Evolutionary conservation across 2,329 filamentous ascomycete genomes (phyloP).

Genomic region (Didymella pomorum): DNA sequence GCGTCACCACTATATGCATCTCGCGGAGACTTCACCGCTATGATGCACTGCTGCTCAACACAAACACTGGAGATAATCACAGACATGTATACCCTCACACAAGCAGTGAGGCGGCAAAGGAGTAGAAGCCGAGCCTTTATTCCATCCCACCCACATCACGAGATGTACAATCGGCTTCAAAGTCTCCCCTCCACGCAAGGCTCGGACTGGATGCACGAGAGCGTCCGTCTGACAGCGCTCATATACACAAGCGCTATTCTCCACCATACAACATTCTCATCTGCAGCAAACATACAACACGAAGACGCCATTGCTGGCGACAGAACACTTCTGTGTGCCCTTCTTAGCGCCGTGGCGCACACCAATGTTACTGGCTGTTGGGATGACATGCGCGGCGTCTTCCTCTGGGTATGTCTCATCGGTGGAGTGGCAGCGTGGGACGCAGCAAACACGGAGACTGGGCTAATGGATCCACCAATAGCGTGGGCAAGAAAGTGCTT

Average conservation of each 20-base stretch:
- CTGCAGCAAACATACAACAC: constrained; percentile 26
- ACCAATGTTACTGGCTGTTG: constrained; percentile 37
- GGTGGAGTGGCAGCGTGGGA: constrained; percentile 41
- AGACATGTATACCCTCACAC: constrained; percentile 40
- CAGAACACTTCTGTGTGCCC: constrained; percentile 27
- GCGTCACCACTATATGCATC: constrained; percentile 38
- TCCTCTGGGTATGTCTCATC: constrained; percentile 44
- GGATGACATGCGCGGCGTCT: constrained; percentile 39
- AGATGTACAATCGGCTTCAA: constrained; percentile 36
- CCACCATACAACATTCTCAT: constrained; percentile 33
- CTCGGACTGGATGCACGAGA: constrained; percentile 45
- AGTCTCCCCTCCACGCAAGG: constrained; percentile 24
- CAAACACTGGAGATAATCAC: constrained; percentile 34
- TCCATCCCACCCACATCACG: not conserved
- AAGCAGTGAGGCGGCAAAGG: constrained; percentile 22
- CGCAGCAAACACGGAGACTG: constrained; percentile 4
- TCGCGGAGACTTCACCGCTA: constrained; percentile 24
- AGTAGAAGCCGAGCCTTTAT: not conserved
- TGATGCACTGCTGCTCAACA: constrained; percentile 31
- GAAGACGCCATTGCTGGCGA: not conserved
- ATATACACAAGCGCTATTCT: constrained; percentile 46
- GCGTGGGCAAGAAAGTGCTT: constrained; percentile 43
- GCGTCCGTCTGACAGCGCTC: constrained; percentile 41
- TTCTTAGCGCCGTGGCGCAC: constrained; percentile 34
- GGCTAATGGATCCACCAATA: constrained; percentile 10